A percentile compares a stretch with the other conserved stretches of the same genome.
phyloP scores from a whole-genome alignment of 352 stramenopile species.

The Pythium scleroteichum region DNA sequence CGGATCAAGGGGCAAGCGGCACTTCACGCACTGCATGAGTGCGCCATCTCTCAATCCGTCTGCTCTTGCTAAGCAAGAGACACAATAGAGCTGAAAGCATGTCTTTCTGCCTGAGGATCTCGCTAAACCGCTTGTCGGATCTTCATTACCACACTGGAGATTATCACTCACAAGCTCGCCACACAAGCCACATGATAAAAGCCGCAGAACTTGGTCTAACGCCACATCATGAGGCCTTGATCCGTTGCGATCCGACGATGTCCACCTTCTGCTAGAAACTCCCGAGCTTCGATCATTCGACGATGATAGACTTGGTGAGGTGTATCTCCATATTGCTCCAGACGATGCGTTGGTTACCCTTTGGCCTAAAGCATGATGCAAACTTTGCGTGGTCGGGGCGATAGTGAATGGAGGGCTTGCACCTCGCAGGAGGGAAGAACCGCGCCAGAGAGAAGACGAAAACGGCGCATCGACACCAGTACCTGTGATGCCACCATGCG shows the following conservation, averaged over 20 bases:
- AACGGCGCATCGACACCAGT: neutral
- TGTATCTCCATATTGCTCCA: constrained; percentile 23
- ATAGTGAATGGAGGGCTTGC: constrained; percentile 11
- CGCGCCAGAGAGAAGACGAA: constrained; percentile 13
- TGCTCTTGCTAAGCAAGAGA: constrained; percentile 46
- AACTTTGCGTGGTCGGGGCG: neutral
- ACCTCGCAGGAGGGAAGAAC: constrained; percentile 3
- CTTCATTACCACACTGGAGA: constrained; percentile 44
- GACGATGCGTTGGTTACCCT: neutral
- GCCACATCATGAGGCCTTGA: constrained; percentile 30
- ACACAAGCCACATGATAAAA: constrained; percentile 70
- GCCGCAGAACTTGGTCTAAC: constrained; percentile 49
- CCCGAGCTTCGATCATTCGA: constrained; percentile 3
- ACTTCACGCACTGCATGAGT: constrained; percentile 54
- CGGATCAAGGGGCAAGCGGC: constrained; percentile 41
- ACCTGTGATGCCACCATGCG: neutral
- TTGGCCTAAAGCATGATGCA: neutral
- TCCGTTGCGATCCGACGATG: neutral
- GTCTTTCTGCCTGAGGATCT: constrained; percentile 4
- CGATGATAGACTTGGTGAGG: neutral
- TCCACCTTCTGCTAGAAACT: neutral
- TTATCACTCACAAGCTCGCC: constrained; percentile 78
- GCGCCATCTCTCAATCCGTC: constrained; percentile 18
- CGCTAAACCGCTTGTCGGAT: no score
- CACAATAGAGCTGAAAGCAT: constrained; percentile 76